These are phyloP conservation scores for Effrenium voratum DNA, from an alignment of 73 alveolate genomes.

Conservation along the genomic window DNA sequence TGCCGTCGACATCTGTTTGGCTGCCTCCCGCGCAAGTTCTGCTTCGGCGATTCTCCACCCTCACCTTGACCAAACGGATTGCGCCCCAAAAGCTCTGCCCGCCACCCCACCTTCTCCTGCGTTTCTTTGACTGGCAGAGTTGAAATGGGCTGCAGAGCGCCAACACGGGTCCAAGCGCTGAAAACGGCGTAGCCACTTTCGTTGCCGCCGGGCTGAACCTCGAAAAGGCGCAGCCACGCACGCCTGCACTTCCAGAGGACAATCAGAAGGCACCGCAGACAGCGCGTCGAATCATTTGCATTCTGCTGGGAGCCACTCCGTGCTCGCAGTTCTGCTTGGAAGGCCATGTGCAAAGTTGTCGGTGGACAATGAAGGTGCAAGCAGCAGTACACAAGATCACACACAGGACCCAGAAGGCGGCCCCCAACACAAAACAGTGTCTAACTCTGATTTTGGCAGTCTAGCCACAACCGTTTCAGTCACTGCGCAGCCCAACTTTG, in stretches of 20 bases:
- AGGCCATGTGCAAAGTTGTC: background rate
- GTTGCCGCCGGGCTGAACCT: background rate
- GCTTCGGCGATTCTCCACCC: too few species aligned
- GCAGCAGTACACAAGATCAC: too few species aligned
- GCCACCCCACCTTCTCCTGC: slow-evolving; percentile 1
- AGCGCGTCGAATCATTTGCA: background rate
- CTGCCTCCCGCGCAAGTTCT: too few species aligned
- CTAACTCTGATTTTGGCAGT: too few species aligned
- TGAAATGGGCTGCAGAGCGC: background rate
- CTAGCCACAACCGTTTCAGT: too few species aligned
- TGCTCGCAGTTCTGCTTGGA: background rate
- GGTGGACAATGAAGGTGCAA: background rate
- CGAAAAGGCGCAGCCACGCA: background rate
- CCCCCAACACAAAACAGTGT: too few species aligned
- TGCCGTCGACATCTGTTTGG: too few species aligned
- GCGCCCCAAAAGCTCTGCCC: too few species aligned
- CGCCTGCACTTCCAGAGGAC: background rate
- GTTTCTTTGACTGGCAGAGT: background rate
- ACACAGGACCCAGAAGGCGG: too few species aligned
- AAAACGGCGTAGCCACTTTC: background rate
- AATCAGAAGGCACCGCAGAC: background rate
- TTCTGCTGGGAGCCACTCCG: background rate
- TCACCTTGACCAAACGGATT: too few species aligned
- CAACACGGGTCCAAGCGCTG: background rate
- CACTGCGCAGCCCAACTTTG: too few species aligned